Base-by-base conservation (phyloP, 306 rosid genomes). In the Vigna trinervia region DNA sequence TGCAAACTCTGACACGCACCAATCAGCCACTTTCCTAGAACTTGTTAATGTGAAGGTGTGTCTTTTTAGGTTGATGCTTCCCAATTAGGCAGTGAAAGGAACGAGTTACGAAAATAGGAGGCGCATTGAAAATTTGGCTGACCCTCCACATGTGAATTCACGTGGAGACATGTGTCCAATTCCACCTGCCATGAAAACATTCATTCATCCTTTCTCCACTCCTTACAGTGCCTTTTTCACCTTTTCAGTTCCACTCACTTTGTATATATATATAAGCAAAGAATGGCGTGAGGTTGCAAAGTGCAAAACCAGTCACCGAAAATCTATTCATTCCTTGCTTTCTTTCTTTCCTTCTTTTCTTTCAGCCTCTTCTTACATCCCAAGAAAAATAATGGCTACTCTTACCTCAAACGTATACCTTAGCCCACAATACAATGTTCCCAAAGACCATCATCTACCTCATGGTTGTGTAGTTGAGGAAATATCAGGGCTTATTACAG, bases 401-500 rank as follows among this genome's bases (percentile, higher is more conserved):
- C 80, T 88, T 46, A 66, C 87, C 62, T 73, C 89, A 50, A 84
- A 56, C 41, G 83, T 52, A 82, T 85, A 17, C 80, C 81, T 70
- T 50, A 74, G 66, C 45, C 73, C 83, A 10, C 85, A 89, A 61
- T 75, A 71, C 70, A 73, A 48, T 45, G 47, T 46, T 45, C 58
- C 53, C 46, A 84, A 69, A 76, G 81, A 81, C 56, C 64, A 82
- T 45, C 45, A 82, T 50, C 54, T 64, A 59, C 79, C 78, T 39
- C 85, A 79, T n/a, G 78, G 65, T 19, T 58, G 48, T 17, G 78
- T 88, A 69, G 59, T 83, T 68, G 96, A 91, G 66, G 96, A 91
- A 85, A 91, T 91, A 48, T 71, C 85, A 85, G 92, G 97, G 11
- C 90, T 94, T 0, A 87, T 94, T 38, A 90, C 81, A 85, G 97